phyloP scores from a whole-genome alignment of 2,329 filamentous ascomycete genomes.

The Cytospora paraplurivora region DNA sequence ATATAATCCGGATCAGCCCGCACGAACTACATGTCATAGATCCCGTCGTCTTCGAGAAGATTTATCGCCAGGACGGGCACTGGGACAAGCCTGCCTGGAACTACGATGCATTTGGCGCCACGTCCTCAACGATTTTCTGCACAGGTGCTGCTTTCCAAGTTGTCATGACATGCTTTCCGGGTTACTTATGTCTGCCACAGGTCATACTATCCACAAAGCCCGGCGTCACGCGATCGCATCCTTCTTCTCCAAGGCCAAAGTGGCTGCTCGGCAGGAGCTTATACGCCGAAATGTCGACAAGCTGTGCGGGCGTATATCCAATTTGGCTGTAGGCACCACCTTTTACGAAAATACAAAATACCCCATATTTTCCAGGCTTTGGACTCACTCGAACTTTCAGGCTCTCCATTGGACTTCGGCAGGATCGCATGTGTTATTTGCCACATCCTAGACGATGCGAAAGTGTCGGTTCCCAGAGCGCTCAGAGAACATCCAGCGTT shows the following conservation, averaged over 20 bases:
- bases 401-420: no score
- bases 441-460: no score
- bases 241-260: slow-evolving; percentile 13
- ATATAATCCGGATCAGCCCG: slow-evolving; percentile 30
- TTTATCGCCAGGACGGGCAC: slow-evolving; percentile 24
- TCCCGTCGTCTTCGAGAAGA: slow-evolving; percentile 25
- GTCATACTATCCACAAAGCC: slow-evolving; percentile 10
- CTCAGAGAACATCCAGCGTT: no score
- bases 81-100: slow-evolving; percentile 26
- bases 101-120: slow-evolving; percentile 15
- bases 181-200: not conserved
- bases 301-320: slow-evolving; percentile 20
- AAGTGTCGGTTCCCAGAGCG: no score
- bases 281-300: slow-evolving; percentile 11
- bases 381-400: no score
- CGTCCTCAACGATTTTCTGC: not conserved
- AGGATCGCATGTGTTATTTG: no score
- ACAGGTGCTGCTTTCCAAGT: no score
- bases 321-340: not conserved
- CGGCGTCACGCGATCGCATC: not conserved
- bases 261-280: slow-evolving; percentile 1
- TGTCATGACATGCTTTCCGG: not conserved
- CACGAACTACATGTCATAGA: slow-evolving; percentile 29
- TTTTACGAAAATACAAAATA: no score
- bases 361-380: no score